Evolutionary conservation across 768 basidiomycete genomes (phyloP).

Genomic region (Lentinula edodes): DNA sequence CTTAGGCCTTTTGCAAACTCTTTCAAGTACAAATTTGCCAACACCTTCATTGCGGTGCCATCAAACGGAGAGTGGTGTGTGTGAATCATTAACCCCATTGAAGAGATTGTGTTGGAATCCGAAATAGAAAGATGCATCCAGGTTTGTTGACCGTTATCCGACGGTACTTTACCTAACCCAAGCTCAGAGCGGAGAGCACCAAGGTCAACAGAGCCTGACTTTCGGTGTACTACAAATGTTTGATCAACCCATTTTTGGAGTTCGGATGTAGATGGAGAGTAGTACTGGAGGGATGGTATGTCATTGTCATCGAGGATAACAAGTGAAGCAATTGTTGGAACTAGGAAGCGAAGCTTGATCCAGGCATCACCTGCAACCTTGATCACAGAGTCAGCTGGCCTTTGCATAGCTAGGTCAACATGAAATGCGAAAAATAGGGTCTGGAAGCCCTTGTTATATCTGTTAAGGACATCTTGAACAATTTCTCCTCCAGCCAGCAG

Average conservation of each 20-base stretch:
- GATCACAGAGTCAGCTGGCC: slow-evolving; percentile 4
- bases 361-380: slow-evolving; percentile 11
- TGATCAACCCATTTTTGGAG: slow-evolving; percentile 16
- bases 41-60: slow-evolving; percentile 17
- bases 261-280: slow-evolving; percentile 5
- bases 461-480: slow-evolving; percentile 13
- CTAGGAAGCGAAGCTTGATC: slow-evolving; percentile 13
- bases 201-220: slow-evolving; percentile 10
- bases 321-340: slow-evolving; percentile 16
- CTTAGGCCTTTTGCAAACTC: slow-evolving; percentile 6
- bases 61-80: slow-evolving; percentile 19
- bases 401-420: slow-evolving; percentile 8
- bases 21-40: slow-evolving; percentile 13
- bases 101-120: not conserved
- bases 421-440: slow-evolving; percentile 16
- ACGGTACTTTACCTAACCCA: slow-evolving; percentile 11
- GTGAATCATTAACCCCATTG: slow-evolving; percentile 17
- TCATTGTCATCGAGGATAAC: slow-evolving; percentile 13
- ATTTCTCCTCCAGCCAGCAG: slow-evolving; percentile 15
- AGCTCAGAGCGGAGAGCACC: slow-evolving; percentile 12
- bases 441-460: slow-evolving; percentile 17
- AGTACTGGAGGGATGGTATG: slow-evolving; percentile 8
- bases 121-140: slow-evolving; percentile 15
- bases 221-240: slow-evolving; percentile 11
- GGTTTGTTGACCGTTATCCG: slow-evolving; percentile 14